Percentiles rank a stretch among this genome's conserved stretches.
Conservation (phyloP, 1,284 basidiomycete genomes). For the Schizophyllum commune region DNA sequence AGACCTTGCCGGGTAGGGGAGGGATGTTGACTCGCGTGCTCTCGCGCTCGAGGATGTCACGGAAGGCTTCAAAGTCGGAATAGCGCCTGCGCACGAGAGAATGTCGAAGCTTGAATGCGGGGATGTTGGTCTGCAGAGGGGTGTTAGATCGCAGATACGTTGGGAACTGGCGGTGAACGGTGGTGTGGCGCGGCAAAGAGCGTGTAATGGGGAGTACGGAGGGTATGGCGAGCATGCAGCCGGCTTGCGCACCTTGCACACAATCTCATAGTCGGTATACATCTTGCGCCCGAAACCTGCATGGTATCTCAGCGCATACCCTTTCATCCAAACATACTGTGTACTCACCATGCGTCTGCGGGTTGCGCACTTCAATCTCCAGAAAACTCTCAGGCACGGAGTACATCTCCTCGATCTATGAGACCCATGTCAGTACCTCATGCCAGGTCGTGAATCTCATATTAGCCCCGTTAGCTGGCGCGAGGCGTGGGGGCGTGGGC, state of each 20-base stretch:
- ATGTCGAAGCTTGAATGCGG: conserved; percentile 95
- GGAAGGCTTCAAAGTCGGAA: conserved; percentile 98
- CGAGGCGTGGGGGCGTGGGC: too few relatives aligned
- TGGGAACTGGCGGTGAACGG: too few relatives aligned
- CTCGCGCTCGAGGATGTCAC: conserved; percentile 96
- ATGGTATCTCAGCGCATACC: conserved; percentile 4
- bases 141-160: too few relatives aligned
- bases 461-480: too few relatives aligned
- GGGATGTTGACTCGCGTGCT: conserved; percentile 97
- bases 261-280: conserved; percentile 99
- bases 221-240: too few relatives aligned
- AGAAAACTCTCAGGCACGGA: conserved; percentile 95
- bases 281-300: conserved; percentile 92
- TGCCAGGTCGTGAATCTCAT: too few relatives aligned
- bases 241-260: conserved; percentile 93
- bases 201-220: too few relatives aligned
- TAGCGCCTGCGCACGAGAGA: conserved; percentile 93
- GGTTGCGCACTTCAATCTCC: conserved; percentile 96
- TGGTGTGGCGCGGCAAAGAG: too few relatives aligned
- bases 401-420: conserved; percentile 96
- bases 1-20: conserved; percentile 92
- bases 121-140: conserved; percentile 83
- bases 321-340: neutral
- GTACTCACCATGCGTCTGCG: conserved; percentile 86
- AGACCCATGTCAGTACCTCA: conserved; percentile 11